Conservation (phyloP, 805 yeast species). For the Cyberlindnera euphorbiiphila region DNA sequence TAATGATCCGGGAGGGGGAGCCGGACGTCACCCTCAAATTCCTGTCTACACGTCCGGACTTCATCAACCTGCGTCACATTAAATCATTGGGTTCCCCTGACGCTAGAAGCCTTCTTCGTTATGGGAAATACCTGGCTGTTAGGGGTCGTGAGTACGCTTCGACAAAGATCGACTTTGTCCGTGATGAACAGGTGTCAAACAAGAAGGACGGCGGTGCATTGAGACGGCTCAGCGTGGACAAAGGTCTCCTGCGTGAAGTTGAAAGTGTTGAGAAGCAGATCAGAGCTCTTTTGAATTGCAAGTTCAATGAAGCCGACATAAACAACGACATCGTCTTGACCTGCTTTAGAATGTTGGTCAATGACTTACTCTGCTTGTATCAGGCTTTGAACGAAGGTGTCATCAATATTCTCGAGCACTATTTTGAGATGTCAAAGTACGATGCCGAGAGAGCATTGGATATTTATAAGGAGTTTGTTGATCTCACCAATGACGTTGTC, state of each 20-base stretch:
- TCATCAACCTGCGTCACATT: slow-evolving; percentile 43
- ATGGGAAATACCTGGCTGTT: slow-evolving; percentile 64
- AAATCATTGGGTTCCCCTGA: slow-evolving; percentile 39
- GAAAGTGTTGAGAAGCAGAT: slow-evolving; percentile 85
- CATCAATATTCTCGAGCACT: slow-evolving; percentile 87
- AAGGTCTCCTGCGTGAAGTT: slow-evolving; percentile 78
- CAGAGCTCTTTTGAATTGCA: slow-evolving; percentile 67
- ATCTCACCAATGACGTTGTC: slow-evolving; percentile 82
- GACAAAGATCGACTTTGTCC: slow-evolving; percentile 71
- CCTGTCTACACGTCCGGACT: slow-evolving; percentile 45
- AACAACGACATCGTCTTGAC: slow-evolving; percentile 81
- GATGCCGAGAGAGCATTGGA: slow-evolving; percentile 87
- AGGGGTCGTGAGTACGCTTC: slow-evolving; percentile 67
- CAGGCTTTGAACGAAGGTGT: slow-evolving; percentile 95
- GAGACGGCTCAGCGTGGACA: slow-evolving; percentile 61
- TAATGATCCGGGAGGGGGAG: slow-evolving; percentile 91
- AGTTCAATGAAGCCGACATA: slow-evolving; percentile 73
- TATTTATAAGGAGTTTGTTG: slow-evolving; percentile 81
- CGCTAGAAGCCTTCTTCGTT: slow-evolving; percentile 54
- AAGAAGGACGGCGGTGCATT: slow-evolving; percentile 31
- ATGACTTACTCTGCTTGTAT: slow-evolving; percentile 80
- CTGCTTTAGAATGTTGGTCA: slow-evolving; percentile 84
- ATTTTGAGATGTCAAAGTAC: slow-evolving; percentile 81
- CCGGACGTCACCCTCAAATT: slow-evolving; percentile 66
- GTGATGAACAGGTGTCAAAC: slow-evolving; percentile 54